Evolutionary conservation across 192 early-diverging fungal species (phyloP).

Genomic region (Podila clonocystis): DNA sequence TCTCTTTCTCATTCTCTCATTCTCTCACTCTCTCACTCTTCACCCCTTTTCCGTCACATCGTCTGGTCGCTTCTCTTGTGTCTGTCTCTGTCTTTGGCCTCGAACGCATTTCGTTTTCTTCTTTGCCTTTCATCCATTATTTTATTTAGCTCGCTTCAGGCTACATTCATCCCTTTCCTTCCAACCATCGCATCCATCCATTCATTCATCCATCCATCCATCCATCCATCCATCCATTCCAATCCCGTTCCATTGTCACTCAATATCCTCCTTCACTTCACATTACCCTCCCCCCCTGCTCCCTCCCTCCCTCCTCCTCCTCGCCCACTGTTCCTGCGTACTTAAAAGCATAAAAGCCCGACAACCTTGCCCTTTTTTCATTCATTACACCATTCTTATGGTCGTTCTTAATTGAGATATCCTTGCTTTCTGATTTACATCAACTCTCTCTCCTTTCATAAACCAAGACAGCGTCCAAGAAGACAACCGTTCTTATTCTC

Average conservation of each 20-base stretch:
- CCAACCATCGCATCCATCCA: neutral
- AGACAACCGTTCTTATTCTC: neutral
- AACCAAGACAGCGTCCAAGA: too few relatives aligned
- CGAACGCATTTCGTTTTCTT: neutral
- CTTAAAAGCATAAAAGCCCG: neutral
- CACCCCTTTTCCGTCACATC: too few relatives aligned
- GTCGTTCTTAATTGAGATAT: too few relatives aligned
- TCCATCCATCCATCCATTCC: neutral
- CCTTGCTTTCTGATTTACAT: too few relatives aligned
- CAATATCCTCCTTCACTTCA: constrained; percentile 4
- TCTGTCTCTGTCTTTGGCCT: too few relatives aligned
- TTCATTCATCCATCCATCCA: neutral
- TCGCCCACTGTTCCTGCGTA: neutral
- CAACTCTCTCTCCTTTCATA: too few relatives aligned
- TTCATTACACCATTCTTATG: neutral
- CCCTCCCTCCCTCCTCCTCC: neutral
- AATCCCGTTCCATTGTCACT: neutral
- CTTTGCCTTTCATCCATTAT: neutral
- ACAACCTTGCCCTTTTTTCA: neutral
- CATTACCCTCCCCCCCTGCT: neutral
- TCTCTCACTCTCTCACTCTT: too few relatives aligned
- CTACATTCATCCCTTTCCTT: neutral
- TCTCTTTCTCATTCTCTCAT: too few relatives aligned
- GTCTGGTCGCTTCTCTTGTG: too few relatives aligned
- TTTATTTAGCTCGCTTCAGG: too few relatives aligned